These are phyloP conservation scores for Hypoxylon perforatum DNA, from an alignment of 495 filamentous ascomycete species.

Conservation along the genomic window DNA sequence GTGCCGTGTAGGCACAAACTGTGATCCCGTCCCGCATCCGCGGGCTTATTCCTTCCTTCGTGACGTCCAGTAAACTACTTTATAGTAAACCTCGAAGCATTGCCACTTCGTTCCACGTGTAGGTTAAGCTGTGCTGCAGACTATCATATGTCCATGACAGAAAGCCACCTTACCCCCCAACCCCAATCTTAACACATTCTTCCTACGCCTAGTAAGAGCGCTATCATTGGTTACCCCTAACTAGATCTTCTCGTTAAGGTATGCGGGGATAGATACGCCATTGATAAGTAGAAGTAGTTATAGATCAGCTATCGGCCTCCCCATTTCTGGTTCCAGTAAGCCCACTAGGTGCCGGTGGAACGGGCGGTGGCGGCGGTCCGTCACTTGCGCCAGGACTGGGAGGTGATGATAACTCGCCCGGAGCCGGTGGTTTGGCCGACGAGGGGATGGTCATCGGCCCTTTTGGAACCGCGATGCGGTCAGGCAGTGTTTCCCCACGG, in stretches of 20 bases:
- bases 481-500: conserved; percentile 80
- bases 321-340: conserved; percentile 14
- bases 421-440: conserved; percentile 39
- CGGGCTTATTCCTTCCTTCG: no score
- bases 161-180: conserved; percentile 2
- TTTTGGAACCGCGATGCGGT: conserved; percentile 57
- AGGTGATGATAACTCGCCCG: conserved; percentile 41
- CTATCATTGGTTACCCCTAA: neutral
- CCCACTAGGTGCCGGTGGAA: conserved; percentile 33
- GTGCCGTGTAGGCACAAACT: no score
- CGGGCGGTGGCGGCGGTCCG: conserved; percentile 37
- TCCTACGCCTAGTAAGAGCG: conserved; percentile 5
- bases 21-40: no score
- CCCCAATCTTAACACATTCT: neutral
- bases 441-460: conserved; percentile 61
- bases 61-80: no score
- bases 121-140: neutral
- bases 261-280: neutral
- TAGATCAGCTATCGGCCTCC: conserved; percentile 13
- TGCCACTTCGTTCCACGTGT: neutral
- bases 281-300: neutral
- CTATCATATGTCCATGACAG: conserved; percentile 1
- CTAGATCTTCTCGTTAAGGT: neutral
- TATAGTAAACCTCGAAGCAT: no score
- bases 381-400: conserved; percentile 24